Evolutionary conservation across 2,329 filamentous ascomycete species (phyloP), one percentile per base, ranked within the genome.

Genomic region (Penicillium crustosum): DNA sequence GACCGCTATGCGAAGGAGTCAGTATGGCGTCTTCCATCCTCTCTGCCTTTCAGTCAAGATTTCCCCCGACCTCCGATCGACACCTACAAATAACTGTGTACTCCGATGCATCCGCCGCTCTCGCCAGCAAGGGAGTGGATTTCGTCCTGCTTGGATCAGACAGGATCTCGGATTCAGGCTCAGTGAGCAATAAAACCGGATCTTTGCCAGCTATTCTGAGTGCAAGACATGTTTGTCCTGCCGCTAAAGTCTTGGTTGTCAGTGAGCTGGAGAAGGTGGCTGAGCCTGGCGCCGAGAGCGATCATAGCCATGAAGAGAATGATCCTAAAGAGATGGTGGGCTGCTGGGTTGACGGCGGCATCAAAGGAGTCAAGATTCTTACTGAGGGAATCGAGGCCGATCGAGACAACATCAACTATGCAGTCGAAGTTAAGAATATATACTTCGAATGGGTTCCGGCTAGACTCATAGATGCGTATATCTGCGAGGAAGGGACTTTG

Each of bases 141-240:
- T 52, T 87, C 1, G 73, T 90, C 2, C 72, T 90, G 4, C 74
- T 90, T 1, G 87, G 87, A 1, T 86, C 86, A 2, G 87, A 90
- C 66, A 76, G 83, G 5, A 85, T 90, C 54, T 81, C 82, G 13
- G 69, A 74, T 0, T 68, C 74, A 0, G 87, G 86, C 2, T 81
- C 83, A 31, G 82, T 89, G 19, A 85, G 81, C 69, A 90, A 89
- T 72, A 90, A 89, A 71, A 85, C 81, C 0, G 87, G 87, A 0
- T 87, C 85, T 1, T 71, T 89, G 7, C 81, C 85, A 1, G 80
- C 83, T 1, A 79, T 84, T 0, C 74, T 89, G 1, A 79, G 82
- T 49, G 81, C 83, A 8, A 83, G 78, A 53, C 70, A 82, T 49
- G 70, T 82, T 3, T 77, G 79, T 4, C 77, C 79, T 0, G 58